Base-by-base conservation (phyloP, 345 rosid species). In the Geranium brycei region DNA sequence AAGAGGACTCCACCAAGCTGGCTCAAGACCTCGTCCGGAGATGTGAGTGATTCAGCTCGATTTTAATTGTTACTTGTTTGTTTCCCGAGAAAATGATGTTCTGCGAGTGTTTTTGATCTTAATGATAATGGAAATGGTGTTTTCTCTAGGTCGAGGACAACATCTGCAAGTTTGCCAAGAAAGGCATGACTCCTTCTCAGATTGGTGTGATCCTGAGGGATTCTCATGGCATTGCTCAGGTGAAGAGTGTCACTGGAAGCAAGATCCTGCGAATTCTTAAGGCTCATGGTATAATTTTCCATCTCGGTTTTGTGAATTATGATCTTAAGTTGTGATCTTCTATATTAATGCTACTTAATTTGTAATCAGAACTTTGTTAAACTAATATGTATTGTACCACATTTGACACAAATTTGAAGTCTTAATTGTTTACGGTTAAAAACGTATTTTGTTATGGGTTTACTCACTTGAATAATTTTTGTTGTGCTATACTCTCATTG, bases 131-230 rank as follows among this genome's bases (percentile, higher is more conserved):
- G 13, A 19, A 10, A 17, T 38, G 1, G 28, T 4, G 30, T 2
- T 63, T 31, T 2, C 15, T 28, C 7, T 3, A 66, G 57, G 69
- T 77, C 15, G 82, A 78, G 57, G 79, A 78, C 0, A 72, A 72
- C 62, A 78, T 75, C 31, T 72, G 79, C 68, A 78, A 78, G 68
- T 75, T 78, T 61, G 79, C 79, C 0, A 78, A 75, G 72, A 78
- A 78, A 63, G 79, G 82, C 13, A 19, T 78, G 47, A 69, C 78
- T 0, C 79, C 77, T 13, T 78, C 79, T 4, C 79, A 78, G 64
- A 77, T 77, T 17, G 81, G 81, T 58, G 78, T 77, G 4, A 71
- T 77, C 19, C 81, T 77, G 19, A 75, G 78, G 60, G 81, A 77
- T 59, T 77, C 81, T 60, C 78, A 77, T 19, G 81, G 81, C 62